Evolutionary conservation across 768 basidiomycete genomes (phyloP).

Genomic region (Erythrobasidium yunnanense): DNA sequence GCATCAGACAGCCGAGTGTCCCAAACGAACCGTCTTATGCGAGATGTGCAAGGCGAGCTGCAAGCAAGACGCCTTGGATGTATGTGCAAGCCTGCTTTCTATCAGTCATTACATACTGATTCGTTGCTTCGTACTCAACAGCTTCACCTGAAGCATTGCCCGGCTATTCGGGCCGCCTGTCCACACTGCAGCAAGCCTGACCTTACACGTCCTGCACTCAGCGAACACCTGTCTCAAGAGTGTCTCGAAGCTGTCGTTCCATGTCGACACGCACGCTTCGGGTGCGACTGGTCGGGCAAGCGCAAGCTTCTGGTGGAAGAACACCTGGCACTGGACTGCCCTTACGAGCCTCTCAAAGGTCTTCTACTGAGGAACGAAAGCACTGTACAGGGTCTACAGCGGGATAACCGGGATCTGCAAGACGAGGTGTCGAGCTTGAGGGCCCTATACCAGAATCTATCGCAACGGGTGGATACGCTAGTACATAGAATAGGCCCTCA

Average conservation of each 20-base stretch:
- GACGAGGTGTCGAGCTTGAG: not conserved
- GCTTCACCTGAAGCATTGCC: not conserved
- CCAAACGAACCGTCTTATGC: not conserved
- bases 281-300: not conserved
- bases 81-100: no score
- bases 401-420: not conserved
- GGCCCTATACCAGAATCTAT: not conserved
- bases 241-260: not conserved
- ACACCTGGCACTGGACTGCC: not conserved
- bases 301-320: not conserved
- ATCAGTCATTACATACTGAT: no score
- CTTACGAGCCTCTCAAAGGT: constrained; percentile 17
- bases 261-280: constrained; percentile 7
- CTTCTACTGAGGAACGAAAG: not conserved
- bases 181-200: not conserved
- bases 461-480: not conserved
- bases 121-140: no score
- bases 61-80: constrained; percentile 7
- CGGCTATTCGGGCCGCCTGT: not conserved
- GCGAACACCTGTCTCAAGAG: not conserved
- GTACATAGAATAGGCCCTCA: not conserved
- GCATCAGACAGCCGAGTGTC: constrained; percentile 3
- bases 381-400: not conserved
- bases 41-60: not conserved
- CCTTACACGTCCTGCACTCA: not conserved